Conservation (phyloP, 2,329 filamentous ascomycete species). For the Lecanicillium sp. region DNA sequence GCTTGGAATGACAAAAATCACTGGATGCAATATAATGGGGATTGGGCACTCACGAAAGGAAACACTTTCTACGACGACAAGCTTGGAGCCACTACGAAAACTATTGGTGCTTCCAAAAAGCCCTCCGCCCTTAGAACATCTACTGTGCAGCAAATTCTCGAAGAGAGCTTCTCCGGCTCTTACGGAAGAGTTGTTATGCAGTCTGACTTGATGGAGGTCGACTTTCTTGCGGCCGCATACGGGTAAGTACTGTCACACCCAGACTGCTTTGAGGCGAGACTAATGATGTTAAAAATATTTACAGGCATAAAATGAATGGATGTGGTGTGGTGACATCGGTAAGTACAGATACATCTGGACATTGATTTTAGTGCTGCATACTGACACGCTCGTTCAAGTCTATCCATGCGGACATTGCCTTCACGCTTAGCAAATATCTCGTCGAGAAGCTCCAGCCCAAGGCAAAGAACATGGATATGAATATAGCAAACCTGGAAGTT, state of each 20-base stretch:
- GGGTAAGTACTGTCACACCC: too few species aligned
- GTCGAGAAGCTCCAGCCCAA: conserved; percentile 55
- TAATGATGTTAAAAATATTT: too few species aligned
- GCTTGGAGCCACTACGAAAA: too few species aligned
- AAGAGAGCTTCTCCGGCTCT: conserved; percentile 19
- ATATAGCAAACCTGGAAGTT: conserved; percentile 60
- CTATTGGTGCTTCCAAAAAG: too few species aligned
- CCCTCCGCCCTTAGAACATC: too few species aligned
- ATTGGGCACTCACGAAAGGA: conserved; percentile 65
- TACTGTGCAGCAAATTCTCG: conserved; percentile 25
- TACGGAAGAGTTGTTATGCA: conserved; percentile 23
- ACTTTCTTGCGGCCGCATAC: conserved; percentile 20
- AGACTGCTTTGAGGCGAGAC: too few species aligned
- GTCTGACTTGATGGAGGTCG: conserved; percentile 30
- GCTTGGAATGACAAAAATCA: conserved; percentile 68
- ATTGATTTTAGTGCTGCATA: not conserved
- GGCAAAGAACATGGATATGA: conserved; percentile 47
- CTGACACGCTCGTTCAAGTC: conserved; percentile 7
- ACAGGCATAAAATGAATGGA: conserved; percentile 34
- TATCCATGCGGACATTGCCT: conserved; percentile 51
- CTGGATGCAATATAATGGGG: conserved; percentile 55
- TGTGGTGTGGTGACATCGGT: conserved; percentile 34
- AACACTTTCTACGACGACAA: conserved; percentile 45
- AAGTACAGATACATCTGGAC: conserved; percentile 15
- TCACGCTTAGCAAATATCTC: conserved; percentile 53